A percentile compares a stretch with the other conserved stretches of the same genome.
These are phyloP conservation scores for Alternaria atra DNA, from an alignment of 2,329 filamentous ascomycete genomes.

Conservation along the genomic window DNA sequence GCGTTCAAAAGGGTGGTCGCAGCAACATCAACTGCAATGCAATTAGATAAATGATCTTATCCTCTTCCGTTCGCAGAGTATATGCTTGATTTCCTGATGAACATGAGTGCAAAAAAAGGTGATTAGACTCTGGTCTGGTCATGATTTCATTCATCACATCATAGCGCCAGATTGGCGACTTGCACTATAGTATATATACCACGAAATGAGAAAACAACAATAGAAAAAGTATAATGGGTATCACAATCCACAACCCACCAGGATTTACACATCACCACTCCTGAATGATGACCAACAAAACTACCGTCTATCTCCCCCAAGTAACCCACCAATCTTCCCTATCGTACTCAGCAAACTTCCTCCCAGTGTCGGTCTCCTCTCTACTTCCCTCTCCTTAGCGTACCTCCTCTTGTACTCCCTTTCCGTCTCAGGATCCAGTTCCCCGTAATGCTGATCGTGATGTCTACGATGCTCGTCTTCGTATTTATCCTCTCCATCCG, in stretches of 20 bases:
- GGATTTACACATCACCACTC: not conserved
- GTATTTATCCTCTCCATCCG: slow-evolving; percentile 15
- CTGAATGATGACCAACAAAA: not conserved
- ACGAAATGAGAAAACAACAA: not conserved
- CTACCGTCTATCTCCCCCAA: slow-evolving; percentile 20
- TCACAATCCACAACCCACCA: not conserved
- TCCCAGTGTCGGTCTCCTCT: slow-evolving; percentile 41
- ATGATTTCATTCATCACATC: not conserved
- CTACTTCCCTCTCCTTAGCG: slow-evolving; percentile 26
- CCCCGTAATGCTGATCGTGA: slow-evolving; percentile 10
- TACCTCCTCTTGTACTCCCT: slow-evolving; percentile 26
- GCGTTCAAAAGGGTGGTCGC: not conserved
- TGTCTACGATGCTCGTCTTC: slow-evolving; percentile 1
- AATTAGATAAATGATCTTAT: not conserved
- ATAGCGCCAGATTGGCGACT: not conserved
- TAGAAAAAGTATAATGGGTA: not conserved
- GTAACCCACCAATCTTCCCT: slow-evolving; percentile 20
- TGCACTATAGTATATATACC: not conserved
- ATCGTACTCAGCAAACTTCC: slow-evolving; percentile 33
- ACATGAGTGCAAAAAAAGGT: too few species aligned
- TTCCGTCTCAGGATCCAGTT: slow-evolving; percentile 25
- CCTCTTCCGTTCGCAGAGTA: not conserved
- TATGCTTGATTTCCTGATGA: too few species aligned
- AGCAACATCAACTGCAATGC: not conserved
- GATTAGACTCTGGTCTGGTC: too few species aligned